Evolutionary conservation across 495 filamentous ascomycete genomes (phyloP).

Genomic region (Penicillium mononematosum): DNA sequence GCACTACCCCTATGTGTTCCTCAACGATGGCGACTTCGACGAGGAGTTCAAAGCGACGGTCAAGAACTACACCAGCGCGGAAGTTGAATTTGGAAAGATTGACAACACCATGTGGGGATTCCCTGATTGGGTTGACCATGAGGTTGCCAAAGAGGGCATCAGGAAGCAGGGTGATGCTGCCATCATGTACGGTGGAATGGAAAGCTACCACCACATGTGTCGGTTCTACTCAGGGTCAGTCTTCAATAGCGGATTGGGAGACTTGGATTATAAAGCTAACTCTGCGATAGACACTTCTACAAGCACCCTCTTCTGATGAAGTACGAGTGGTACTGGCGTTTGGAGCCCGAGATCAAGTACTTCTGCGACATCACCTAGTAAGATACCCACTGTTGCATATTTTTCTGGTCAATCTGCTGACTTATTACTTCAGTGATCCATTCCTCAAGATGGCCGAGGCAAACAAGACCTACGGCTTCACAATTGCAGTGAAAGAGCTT

Average conservation of each 20-base stretch:
- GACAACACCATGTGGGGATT: constrained; percentile 91
- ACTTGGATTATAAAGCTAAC: constrained; percentile 18
- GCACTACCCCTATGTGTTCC: constrained; percentile 97
- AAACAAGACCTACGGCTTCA: constrained; percentile 99
- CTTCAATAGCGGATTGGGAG: constrained; percentile 8
- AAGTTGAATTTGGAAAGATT: constrained; percentile 94
- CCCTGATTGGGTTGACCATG: constrained; percentile 92
- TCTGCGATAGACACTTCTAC: constrained; percentile 76
- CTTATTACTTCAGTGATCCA: constrained; percentile 65
- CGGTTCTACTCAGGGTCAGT: constrained; percentile 95
- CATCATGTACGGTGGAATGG: constrained; percentile 99
- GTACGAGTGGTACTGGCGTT: constrained; percentile 99
- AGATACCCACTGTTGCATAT: constrained; percentile 26
- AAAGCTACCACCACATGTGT: constrained; percentile 98
- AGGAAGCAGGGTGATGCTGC: constrained; percentile 93
- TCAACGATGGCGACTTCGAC: constrained; percentile 98
- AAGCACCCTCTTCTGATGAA: constrained; percentile 93
- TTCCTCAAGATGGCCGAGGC: constrained; percentile 87
- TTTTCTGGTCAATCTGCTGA: constrained; percentile 23
- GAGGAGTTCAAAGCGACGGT: constrained; percentile 86
- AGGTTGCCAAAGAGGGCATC: constrained; percentile 93
- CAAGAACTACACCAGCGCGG: constrained; percentile 79
- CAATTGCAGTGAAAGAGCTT: constrained; percentile 98
- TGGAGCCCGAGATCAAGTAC: constrained; percentile 99
- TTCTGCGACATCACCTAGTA: constrained; percentile 99